Base-by-base conservation (phyloP, 768 basidiomycete genomes). In the Royoungia palumana region DNA sequence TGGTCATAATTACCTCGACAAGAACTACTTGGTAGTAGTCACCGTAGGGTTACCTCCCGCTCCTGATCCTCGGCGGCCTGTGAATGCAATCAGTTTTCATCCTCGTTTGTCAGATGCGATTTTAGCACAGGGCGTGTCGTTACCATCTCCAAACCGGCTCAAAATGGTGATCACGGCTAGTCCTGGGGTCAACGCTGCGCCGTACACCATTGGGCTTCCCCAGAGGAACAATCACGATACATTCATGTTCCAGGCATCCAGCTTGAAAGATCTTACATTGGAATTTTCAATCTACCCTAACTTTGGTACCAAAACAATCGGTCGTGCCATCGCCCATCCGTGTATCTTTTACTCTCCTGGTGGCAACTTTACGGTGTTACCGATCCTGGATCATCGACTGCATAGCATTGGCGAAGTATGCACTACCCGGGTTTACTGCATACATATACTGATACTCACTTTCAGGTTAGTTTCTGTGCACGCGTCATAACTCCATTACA, bases 271-370 rank as follows among this genome's bases (percentile, higher is more conserved):
- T 27, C 77, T 98, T 46, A 80, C 83, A 2, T 70, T 99, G 60
- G 90, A 96, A 65, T 91, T 98, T 64, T 96, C 95, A 19, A 74
- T 98, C 25, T 97, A 94, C 71, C 96, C 96, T 12, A 95, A 90
- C 58, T 98, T 98, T 70, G 96, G 96, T 14, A 94, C 91, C 14
- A 95, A 92, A 70, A 92, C 94, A 16, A 90, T 99, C 52, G 96
- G 95, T 12, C 83, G 93, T 55, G 94, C 93, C 14, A 82, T 94
- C 38, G 89, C 90, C 12, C 75, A 93, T 21, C 85, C 94, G 3
- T 81, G 81, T 0, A 72, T 87, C 41, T 88, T 96, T 60, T 60
- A 68, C 24, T 73, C 78, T 39, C 72, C 83, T 39, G 73, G 73
- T 52, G 78, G 78, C 47, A 76, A 72, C 55, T 73, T 79, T 47